Base-by-base conservation (phyloP, 2,329 filamentous ascomycete genomes). In the Exophiala lecanii-corni region DNA sequence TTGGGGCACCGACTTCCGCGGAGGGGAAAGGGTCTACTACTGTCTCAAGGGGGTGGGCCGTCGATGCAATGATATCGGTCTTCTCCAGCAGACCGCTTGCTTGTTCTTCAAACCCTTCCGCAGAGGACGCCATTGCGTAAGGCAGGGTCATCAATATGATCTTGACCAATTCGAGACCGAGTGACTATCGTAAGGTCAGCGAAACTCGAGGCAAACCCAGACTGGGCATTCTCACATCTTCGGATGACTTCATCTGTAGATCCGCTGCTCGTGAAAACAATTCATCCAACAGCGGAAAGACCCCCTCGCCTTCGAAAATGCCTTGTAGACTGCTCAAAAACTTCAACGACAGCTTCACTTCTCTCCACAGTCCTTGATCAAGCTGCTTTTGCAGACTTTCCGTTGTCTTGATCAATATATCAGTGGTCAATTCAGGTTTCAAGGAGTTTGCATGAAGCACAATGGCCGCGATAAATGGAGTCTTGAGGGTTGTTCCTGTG, bases 401-500 rank as follows among this genome's bases (percentile, higher is more conserved):
- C 2, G 75, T 75, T 32, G 82, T 71, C 54, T 77, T 79, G 39
- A 69, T 73, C 54, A 97, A 71, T 15, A 94, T 71, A 51, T 88
- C 79, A 26, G 75, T 74, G 21, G 84, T 78, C 25, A 94, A 73
- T 54, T 92, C 85, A 3, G 84, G 74, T 60, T 87, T 88, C 56
- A 85, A 69, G 18, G 79, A 77, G 68, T 97, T 96, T 53, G 82
- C 77, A 43, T 88, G 77, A 45, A 95, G 75, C 32, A 94, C 76
- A 10, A 91, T 82, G 15, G 86, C 87, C 7, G 89, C 89, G 26
- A 94, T 76, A 62, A 96, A 97, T 0, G 92, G 91, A n/a, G 89
- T 94, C 73, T 97, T 97, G 65, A 98, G 83, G 92, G 92, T 68
- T 98, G 92, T 68, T 98, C 92, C 25, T 87, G 63, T 32, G 85